Base-by-base conservation (phyloP, 352 stramenopile genomes). In the Phytophthora aleatoria region DNA sequence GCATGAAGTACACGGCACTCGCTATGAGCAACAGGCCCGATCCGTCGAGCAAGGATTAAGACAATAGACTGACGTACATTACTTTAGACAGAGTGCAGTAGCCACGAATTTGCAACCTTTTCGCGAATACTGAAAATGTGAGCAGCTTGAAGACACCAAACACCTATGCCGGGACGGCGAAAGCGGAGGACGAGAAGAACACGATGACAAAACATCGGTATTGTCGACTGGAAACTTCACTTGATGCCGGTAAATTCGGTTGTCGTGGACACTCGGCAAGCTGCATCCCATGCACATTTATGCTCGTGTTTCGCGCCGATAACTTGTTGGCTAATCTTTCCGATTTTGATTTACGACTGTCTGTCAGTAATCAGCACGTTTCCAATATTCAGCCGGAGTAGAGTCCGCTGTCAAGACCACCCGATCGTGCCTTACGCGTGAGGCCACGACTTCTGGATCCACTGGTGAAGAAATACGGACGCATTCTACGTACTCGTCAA, bases 1-100 rank as follows among this genome's bases (percentile, higher is more conserved):
- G 86, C 5, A 90, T 93, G 77, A 94, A 92, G 63, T 94, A 93
- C 67, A 94, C 86, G 2, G 86, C 86, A 5, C 72, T 92, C 33
- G 86, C 86, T 36, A 89, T 94, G 75, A 77, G 65, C 24, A 92
- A 85, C 64, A 84, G 85, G 24, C 57, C 78, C 11, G 49, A 62
- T 38, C 30, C 54, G 10, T 61, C 50, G 28, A 28, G 41, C 36
- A 73, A 70, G 26, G 58, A 59, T 31, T 72, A 61, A 61, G 5
- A 30, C 8, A 36, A n/a, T 55, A 30, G 6, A 49, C 38, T 41
- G 28, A 20, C 20, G 20, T 20, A 20, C 20, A 20, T 20, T 20
- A 20, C 20, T 20, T 20, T 20, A 20, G 20, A 20, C 20, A 20
- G 20, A 20, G 20, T 20, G 20, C 20, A 20, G 20, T 20, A 20